Evolutionary conservation across 2,329 filamentous ascomycete species (phyloP), one percentile per base, ranked within the genome.

Genomic region (Penicillium sp.): DNA sequence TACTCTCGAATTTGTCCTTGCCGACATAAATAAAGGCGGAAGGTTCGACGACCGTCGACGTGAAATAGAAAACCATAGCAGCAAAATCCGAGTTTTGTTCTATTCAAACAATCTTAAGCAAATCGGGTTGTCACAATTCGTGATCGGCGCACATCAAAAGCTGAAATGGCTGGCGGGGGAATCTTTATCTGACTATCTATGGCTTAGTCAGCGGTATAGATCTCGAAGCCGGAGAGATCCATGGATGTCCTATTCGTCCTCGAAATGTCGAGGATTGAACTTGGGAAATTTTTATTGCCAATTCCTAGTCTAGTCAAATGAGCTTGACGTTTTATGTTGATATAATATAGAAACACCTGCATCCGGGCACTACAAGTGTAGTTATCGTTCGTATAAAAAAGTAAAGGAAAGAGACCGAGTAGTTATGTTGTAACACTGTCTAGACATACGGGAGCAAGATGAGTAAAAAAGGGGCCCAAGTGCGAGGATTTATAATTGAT

Each of bases 1-100:
- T 81, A 97, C 94, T 99, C 80, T 99, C 94, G 66, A 94, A 92
- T 78, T 99, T 99, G 80, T 99, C 94, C 76, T 97, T 99, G 75
- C 94, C 94, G 56, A 97, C 91, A 72, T 99, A 99, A 69, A 99
- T 86, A 71, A 88, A 92, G 40, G 91, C 93, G 32, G 91, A 72
- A 2, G 94, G 93, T 13, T 86, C 82, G 38, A 96, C 90, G 40
- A 86, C 85, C 58, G 84, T 93, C 27, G 93, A 97, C 1, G 86
- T 94, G 74, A 94, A 97, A 75, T 97, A 97, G 78, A 89, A 96
- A 45, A 99, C 94, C 94, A 99, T 95, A 27, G 18, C 15, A 47
- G 13, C 29, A 21, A 27, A 15, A 15, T 15, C 7, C 16, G 8
- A 45, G 12, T 5, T 7, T 32, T 32, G 15, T 49, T 16, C 10